Evolutionary conservation across 768 basidiomycete species (phyloP), one percentile per base, ranked within the genome.

Genomic region (Russula ochroleuca): DNA sequence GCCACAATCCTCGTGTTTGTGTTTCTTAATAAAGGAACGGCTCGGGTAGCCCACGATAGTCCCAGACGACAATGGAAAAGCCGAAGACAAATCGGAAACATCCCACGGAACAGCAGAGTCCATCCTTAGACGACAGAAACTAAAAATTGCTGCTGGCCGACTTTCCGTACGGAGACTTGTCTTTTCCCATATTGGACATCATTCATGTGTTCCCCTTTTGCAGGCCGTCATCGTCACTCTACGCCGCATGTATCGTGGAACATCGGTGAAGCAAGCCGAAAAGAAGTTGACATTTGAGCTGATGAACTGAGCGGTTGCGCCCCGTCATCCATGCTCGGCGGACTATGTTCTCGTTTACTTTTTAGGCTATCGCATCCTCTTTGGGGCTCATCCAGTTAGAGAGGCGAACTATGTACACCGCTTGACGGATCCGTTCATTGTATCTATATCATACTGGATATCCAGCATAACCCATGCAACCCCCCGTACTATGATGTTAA

Each of bases 211-310:
- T 28, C 10, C n/a, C 43, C 25, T 3, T 23, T 63, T 15, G 37
- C 45, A 64, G 63, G 58, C 63, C 31, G 53, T 55, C 47, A 43
- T 64, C 38, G 53, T 60, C 59, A 56, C 63, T 28, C 15, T 64
- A 35, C 63, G 59, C 3, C 53, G 63, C 0, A 55, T 64, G 38
- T 64, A 60, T 37, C 52, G 63, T 21, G 47, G 63, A 33, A 60
- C 19, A 11, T 59, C 63, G 21, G 63, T 50, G 53, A 60, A 55
- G 47, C 52, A 64, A 56, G 31, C 57, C 58, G 63, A 64, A 60
- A 47, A 60, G 59, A 60, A 55, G 52, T 31, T 64, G 31, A 37
- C 50, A n/a, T 64, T 64, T 43, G 63, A 60, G 10, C 31, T 55
- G 58, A 54, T 59, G 31, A 64, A 64, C 35, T 60, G 48, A 64